phyloP scores from a whole-genome alignment of 2,329 filamentous ascomycete genomes.

The Lecanoromycetidae sp. region DNA sequence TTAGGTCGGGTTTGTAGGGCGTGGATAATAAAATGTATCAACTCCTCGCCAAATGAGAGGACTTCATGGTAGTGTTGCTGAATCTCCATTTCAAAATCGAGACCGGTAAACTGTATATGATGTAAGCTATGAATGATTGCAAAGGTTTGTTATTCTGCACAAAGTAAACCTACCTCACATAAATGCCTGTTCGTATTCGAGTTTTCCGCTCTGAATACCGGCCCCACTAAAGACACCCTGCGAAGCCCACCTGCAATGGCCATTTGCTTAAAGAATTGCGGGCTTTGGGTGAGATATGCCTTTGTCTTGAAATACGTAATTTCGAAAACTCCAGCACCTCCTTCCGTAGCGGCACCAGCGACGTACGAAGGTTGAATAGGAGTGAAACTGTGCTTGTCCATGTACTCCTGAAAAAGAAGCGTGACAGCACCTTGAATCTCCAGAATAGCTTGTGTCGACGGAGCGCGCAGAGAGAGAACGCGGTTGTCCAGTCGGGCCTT shows the following conservation, averaged over 20 bases:
- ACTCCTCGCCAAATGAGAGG: constrained; percentile 36
- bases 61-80: constrained; percentile 40
- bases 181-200: constrained; percentile 55
- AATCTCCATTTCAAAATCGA: constrained; percentile 42
- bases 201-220: constrained; percentile 56
- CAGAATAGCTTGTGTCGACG: constrained; percentile 83
- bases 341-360: constrained; percentile 81
- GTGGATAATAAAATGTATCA: constrained; percentile 38
- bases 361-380: constrained; percentile 84
- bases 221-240: constrained; percentile 52
- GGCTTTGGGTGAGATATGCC: constrained; percentile 56
- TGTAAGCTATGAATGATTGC: neutral
- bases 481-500: constrained; percentile 82
- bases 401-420: constrained; percentile 65
- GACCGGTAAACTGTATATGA: constrained; percentile 33
- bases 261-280: constrained; percentile 59
- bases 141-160: too few relatives aligned
- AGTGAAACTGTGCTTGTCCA: constrained; percentile 61
- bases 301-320: constrained; percentile 79
- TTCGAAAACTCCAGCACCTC: constrained; percentile 82
- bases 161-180: constrained; percentile 36
- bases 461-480: constrained; percentile 81
- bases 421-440: constrained; percentile 53
- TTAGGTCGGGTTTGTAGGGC: constrained; percentile 30
- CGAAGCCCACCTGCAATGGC: constrained; percentile 52